Percentiles rank a stretch among this genome's conserved stretches.
These are phyloP conservation scores for Cryptosporidium xiaoi DNA, from an alignment of 169 alveolate genomes.

Conservation along the genomic window DNA sequence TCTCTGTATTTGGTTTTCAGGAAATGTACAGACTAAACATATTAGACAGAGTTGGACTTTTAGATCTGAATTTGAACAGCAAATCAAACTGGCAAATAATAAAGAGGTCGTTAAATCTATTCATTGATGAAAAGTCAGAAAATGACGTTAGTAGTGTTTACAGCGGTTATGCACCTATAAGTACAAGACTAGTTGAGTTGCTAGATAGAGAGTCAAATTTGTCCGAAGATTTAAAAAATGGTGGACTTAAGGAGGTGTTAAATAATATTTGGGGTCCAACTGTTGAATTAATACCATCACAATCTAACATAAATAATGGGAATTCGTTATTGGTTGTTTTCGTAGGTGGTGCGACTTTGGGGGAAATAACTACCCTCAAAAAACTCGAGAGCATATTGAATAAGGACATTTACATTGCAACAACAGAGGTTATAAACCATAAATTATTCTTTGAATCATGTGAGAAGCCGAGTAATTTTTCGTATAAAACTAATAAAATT, in stretches of 20 bases:
- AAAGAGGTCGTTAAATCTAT: conserved; percentile 58
- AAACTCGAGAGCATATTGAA: conserved; percentile 24
- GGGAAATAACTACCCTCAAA: conserved; percentile 80
- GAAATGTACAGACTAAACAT: conserved; percentile 75
- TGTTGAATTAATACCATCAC: conserved; percentile 27
- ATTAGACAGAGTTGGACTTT: conserved; percentile 78
- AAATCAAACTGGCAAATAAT: conserved; percentile 56
- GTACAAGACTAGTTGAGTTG: conserved; percentile 49
- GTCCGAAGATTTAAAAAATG: background rate
- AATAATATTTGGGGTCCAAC: conserved; percentile 72
- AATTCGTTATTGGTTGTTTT: conserved; percentile 72
- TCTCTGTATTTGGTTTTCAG: conserved; percentile 75
- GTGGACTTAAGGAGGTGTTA: conserved; percentile 28
- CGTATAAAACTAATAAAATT: conserved; percentile 11
- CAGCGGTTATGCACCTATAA: conserved; percentile 82
- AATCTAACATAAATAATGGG: background rate
- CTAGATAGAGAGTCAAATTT: conserved; percentile 3
- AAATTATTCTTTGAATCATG: conserved; percentile 55
- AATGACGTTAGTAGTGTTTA: conserved; percentile 78
- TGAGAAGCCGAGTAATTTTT: conserved; percentile 40
- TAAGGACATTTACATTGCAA: conserved; percentile 55
- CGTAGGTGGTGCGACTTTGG: conserved; percentile 82
- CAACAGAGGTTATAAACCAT: conserved; percentile 65
- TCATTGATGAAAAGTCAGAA: conserved; percentile 77
- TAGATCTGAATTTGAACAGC: conserved; percentile 42